Conservation (phyloP, 169 alveolate species). For the Condylostoma magnum region DNA sequence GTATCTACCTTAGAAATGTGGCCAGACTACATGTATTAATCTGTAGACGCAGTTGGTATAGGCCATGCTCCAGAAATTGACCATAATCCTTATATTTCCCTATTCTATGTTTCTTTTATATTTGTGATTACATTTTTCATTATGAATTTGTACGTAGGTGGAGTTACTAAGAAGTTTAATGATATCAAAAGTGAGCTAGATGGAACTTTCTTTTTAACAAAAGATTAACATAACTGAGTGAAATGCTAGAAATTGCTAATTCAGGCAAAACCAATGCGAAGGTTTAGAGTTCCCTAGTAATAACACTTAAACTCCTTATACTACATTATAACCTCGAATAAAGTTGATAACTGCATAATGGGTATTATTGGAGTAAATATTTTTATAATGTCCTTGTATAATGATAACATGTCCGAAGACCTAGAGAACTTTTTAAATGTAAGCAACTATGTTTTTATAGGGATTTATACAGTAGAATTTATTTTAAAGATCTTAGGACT, state of each 20-base stretch:
- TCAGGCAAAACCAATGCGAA: conserved; percentile 49
- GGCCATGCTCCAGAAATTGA: conserved; percentile 47
- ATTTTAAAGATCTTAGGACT: not conserved
- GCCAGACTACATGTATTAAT: conserved; percentile 65
- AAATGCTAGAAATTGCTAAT: conserved; percentile 62
- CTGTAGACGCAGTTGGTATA: conserved; percentile 48
- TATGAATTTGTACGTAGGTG: conserved; percentile 79
- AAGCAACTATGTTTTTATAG: conserved; percentile 55
- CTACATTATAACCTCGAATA: conserved; percentile 41
- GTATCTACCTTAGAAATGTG: conserved; percentile 85
- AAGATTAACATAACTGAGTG: conserved; percentile 70
- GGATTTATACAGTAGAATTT: not conserved
- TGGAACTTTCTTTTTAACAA: conserved; percentile 64
- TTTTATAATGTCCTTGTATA: conserved; percentile 59
- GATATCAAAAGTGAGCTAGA: conserved; percentile 59
- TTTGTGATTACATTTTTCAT: conserved; percentile 75
- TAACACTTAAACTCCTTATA: conserved; percentile 30
- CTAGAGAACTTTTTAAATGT: conserved; percentile 37
- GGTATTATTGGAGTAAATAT: conserved; percentile 62
- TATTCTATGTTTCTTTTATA: conserved; percentile 66
- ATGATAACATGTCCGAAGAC: conserved; percentile 42
- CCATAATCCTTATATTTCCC: conserved; percentile 45
- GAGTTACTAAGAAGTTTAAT: conserved; percentile 69
- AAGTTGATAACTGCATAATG: conserved; percentile 53
- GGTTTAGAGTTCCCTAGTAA: conserved; percentile 51